Evolutionary conservation across 2,329 filamentous ascomycete genomes (phyloP), one percentile per base, ranked within the genome.

Genomic region (Biscogniauxia mediterranea): DNA sequence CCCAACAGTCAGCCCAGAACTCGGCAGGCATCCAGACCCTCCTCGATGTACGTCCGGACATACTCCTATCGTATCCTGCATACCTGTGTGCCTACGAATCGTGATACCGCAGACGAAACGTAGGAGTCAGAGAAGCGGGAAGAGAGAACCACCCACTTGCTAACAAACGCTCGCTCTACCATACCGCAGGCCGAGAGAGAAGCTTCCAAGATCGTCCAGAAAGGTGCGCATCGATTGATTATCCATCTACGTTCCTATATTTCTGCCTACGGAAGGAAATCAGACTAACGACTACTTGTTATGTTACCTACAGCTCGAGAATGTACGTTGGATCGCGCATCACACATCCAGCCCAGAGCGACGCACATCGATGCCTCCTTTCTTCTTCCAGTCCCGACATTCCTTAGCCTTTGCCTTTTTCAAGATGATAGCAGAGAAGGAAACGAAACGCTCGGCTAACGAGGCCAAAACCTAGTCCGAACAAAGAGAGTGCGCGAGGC

Each of bases 191-290:
- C 95, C 72, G 95, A 99, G 86, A 90, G 93, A 79, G 94, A 98
- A 79, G 95, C 95, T 64, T 94, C 97, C 81, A 97, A 97, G 86
- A 99, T 99, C 77, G 93, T 99, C 61, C 94, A 98, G 79, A 93
- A 95, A 86, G 91, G 94, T 96, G 78, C 63, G 81, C 5, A 20
- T 49, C 50, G n/a, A 52, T 62, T 53, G n/a, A 52, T 62, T 53
- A 52, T 13, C 15, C 13, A 1, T 28, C 25, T 64, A 59, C 65
- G 59, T 61, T 60, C 25, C 60, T 66, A 61, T 60, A 60, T 57
- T 54, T 55, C 38, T 26, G 13, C 20, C 20, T 54, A 61, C 60
- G 52, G 52, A 63, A 55, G 56, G 59, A 62, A 20, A 23, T 56
- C 11, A 32, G 67, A 64, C 75, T 77, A 72, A 78, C 70, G 61